Conservation (phyloP, 805 yeast species). For the Phaffomyces thermotolerans region DNA sequence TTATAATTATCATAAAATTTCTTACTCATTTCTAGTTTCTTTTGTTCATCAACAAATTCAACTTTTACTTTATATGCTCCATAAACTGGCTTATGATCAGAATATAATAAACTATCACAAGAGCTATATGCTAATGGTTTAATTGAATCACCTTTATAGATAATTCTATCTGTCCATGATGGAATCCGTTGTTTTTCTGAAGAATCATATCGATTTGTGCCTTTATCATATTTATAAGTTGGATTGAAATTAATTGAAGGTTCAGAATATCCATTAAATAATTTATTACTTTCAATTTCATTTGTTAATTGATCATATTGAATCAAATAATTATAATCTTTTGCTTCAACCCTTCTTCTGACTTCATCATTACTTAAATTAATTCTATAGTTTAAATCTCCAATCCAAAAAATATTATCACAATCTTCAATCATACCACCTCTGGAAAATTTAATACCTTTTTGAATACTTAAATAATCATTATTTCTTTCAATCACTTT, state of each 20-base stretch:
- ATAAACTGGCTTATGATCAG: constrained; percentile 93
- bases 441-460: constrained; percentile 72
- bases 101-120: constrained; percentile 48
- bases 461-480: constrained; percentile 70
- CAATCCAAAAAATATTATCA: constrained; percentile 87
- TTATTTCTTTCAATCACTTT: constrained; percentile 80
- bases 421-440: constrained; percentile 74
- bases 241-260: constrained; percentile 73
- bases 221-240: constrained; percentile 91
- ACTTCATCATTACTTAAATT: constrained; percentile 67
- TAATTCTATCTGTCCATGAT: constrained; percentile 91
- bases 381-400: constrained; percentile 88
- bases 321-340: constrained; percentile 44
- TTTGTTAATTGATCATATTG: constrained; percentile 70
- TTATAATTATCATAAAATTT: constrained; percentile 56
- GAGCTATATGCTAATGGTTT: constrained; percentile 64
- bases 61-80: constrained; percentile 67
- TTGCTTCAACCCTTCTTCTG: constrained; percentile 41
- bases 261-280: constrained; percentile 73
- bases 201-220: constrained; percentile 57
- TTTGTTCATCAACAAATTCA: constrained; percentile 57
- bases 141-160: constrained; percentile 53
- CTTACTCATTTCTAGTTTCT: constrained; percentile 46
- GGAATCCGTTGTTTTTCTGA: constrained; percentile 92
- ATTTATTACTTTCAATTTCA: constrained; percentile 66